phyloP scores from a whole-genome alignment of 2,329 filamentous ascomycete species.

The Calonectria multiphialidica region DNA sequence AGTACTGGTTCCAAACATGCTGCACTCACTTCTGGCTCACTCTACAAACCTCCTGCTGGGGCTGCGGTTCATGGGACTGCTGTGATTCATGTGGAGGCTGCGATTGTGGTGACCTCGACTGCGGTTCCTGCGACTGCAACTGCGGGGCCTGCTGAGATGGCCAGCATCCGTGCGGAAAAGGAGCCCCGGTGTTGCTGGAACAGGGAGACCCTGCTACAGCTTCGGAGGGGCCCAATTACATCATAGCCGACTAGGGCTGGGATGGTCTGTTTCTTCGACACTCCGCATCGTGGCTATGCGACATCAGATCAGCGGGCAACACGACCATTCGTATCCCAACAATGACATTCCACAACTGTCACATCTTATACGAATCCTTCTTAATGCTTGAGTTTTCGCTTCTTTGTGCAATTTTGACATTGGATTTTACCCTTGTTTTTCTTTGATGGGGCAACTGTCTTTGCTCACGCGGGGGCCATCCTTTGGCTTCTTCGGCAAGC shows the following conservation, averaged over 20 bases:
- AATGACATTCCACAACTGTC: not conserved
- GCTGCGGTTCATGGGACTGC: not conserved
- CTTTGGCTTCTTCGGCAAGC: no score
- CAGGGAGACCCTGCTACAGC: not conserved
- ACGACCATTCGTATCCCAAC: not conserved
- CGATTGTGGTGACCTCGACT: not conserved
- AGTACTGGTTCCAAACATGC: not conserved
- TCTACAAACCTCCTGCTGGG: not conserved
- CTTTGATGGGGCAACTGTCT: not conserved
- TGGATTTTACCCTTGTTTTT: not conserved
- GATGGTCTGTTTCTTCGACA: not conserved
- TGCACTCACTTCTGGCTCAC: not conserved
- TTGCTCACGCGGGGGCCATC: not conserved
- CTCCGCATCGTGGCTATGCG: not conserved
- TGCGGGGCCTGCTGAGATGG: not conserved
- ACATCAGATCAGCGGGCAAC: not conserved
- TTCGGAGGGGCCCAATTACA: not conserved
- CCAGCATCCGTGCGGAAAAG: not conserved
- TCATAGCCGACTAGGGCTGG: not conserved
- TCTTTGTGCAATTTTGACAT: not conserved
- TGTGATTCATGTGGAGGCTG: conserved; percentile 1
- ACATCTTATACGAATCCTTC: not conserved
- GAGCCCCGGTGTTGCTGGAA: not conserved
- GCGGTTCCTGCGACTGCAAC: conserved; percentile 4
- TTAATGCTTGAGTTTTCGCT: not conserved